phyloP scores from a whole-genome alignment of 2,329 filamentous ascomycete genomes.

The Sporothrix sp. region DNA sequence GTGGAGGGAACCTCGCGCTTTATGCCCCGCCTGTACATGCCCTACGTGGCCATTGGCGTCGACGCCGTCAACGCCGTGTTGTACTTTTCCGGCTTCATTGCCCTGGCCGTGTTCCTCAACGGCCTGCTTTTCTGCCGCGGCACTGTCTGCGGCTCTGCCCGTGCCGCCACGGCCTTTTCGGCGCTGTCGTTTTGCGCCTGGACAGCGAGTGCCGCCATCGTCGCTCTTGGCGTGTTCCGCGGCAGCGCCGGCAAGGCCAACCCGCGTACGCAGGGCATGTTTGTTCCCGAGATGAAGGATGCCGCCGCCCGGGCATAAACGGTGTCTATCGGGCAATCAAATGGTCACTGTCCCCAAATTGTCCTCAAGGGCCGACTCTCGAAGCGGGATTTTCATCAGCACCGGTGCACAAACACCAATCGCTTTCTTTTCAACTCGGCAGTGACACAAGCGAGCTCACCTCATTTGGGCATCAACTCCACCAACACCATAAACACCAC shows the following conservation, averaged over 20 bases:
- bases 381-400: too few relatives aligned
- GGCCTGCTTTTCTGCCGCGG: constrained; percentile 48
- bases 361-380: too few relatives aligned
- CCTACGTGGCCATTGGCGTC: constrained; percentile 38
- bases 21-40: constrained; percentile 35
- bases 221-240: constrained; percentile 39
- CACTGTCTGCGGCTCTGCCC: constrained; percentile 45
- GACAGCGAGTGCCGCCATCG: constrained; percentile 38
- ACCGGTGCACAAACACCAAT: too few relatives aligned
- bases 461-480: too few relatives aligned
- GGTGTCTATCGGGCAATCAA: neutral
- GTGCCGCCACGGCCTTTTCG: constrained; percentile 44
- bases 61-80: constrained; percentile 45
- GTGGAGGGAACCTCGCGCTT: constrained; percentile 42
- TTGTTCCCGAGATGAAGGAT: constrained; percentile 30
- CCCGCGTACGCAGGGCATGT: constrained; percentile 22
- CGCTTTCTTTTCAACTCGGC: too few relatives aligned
- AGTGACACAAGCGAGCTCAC: too few relatives aligned
- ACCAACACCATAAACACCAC: too few relatives aligned
- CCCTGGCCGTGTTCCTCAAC: constrained; percentile 47
- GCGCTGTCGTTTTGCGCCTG: constrained; percentile 45
- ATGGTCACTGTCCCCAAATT: too few relatives aligned
- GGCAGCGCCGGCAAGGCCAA: constrained; percentile 26
- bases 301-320: constrained; percentile 13
- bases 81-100: constrained; percentile 51